Percentiles rank a stretch among this genome's conserved stretches.
Conservation (phyloP, 2,329 filamentous ascomycete genomes). For the Arachnopeziza araneosa region DNA sequence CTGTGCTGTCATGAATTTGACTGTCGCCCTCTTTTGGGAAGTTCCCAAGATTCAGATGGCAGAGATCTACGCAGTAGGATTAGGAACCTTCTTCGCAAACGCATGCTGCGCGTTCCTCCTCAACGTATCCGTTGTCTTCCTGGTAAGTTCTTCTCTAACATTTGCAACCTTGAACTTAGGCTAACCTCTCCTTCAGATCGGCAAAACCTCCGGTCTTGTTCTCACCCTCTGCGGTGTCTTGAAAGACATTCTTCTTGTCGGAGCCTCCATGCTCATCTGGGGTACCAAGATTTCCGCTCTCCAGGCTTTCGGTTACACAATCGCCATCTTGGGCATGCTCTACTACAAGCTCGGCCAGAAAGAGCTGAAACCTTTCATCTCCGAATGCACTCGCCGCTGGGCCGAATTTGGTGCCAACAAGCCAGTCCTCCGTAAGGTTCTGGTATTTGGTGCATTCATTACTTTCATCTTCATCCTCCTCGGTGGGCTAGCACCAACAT, state of each 20-base stretch:
- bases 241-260: slow-evolving; percentile 80
- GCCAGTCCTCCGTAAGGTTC: slow-evolving; percentile 71
- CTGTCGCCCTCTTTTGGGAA: slow-evolving; percentile 69
- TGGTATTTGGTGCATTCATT: slow-evolving; percentile 60
- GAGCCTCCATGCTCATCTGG: slow-evolving; percentile 77
- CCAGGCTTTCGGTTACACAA: slow-evolving; percentile 79
- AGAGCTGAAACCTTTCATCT: slow-evolving; percentile 73
- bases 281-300: slow-evolving; percentile 66
- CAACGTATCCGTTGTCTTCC: slow-evolving; percentile 80
- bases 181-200: slow-evolving; percentile 52
- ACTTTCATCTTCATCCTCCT: slow-evolving; percentile 66
- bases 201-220: slow-evolving; percentile 80
- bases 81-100: slow-evolving; percentile 68
- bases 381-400: slow-evolving; percentile 71
- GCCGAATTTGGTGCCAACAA: slow-evolving; percentile 76
- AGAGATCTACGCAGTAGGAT: slow-evolving; percentile 68
- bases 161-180: neutral
- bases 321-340: slow-evolving; percentile 71
- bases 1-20: slow-evolving; percentile 75
- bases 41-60: slow-evolving; percentile 62
- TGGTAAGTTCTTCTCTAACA: slow-evolving; percentile 51
- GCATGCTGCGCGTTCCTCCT: slow-evolving; percentile 73
- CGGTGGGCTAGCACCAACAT: slow-evolving; percentile 57
- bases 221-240: slow-evolving; percentile 83
- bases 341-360: slow-evolving; percentile 86